A percentile compares a stretch with the other conserved stretches of the same genome.
phyloP scores from a whole-genome alignment of 73 alveolate genomes.

The Uronychia binucleata region DNA sequence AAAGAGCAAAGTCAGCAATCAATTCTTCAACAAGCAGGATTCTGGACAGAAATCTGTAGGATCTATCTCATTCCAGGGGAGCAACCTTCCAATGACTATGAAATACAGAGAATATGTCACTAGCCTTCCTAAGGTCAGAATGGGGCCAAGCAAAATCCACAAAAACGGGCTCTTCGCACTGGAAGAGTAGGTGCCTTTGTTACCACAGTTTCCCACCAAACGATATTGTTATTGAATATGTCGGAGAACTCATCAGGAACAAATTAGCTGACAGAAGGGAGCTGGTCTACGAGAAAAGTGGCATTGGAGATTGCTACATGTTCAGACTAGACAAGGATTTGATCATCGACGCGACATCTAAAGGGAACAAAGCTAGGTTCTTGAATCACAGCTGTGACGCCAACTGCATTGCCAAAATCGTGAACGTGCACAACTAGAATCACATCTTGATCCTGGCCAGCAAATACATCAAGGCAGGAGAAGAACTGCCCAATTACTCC shows the following conservation, averaged over 20 bases:
- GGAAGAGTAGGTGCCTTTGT: slow-evolving; percentile 54
- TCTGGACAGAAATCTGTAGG: slow-evolving; percentile 21
- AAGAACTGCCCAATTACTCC: slow-evolving; percentile 94
- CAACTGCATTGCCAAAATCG: slow-evolving; percentile 90
- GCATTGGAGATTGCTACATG: slow-evolving; percentile 98
- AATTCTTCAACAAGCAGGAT: no score
- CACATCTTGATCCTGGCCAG: slow-evolving; percentile 94
- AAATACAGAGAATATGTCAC: slow-evolving; percentile 68
- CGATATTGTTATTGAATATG: slow-evolving; percentile 97
- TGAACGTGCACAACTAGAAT: slow-evolving; percentile 83
- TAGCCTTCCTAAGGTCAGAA: slow-evolving; percentile 77
- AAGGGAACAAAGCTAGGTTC: slow-evolving; percentile 95
- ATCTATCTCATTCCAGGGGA: slow-evolving; percentile 53
- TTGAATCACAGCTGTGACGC: slow-evolving; percentile 97
- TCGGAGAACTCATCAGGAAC: slow-evolving; percentile 94
- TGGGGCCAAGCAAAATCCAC: slow-evolving; percentile 94
- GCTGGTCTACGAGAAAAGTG: slow-evolving; percentile 84
- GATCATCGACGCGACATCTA: slow-evolving; percentile 96
- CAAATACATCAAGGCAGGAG: slow-evolving; percentile 89
- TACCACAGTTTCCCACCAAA: slow-evolving; percentile 80
- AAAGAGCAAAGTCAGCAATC: no score
- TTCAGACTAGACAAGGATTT: slow-evolving; percentile 90
- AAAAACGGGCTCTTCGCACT: slow-evolving; percentile 95
- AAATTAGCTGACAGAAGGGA: slow-evolving; percentile 96
- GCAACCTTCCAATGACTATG: slow-evolving; percentile 74